These are phyloP conservation scores for Parastagonospora avenae DNA, from an alignment of 2,329 filamentous ascomycete genomes.

Conservation along the genomic window DNA sequence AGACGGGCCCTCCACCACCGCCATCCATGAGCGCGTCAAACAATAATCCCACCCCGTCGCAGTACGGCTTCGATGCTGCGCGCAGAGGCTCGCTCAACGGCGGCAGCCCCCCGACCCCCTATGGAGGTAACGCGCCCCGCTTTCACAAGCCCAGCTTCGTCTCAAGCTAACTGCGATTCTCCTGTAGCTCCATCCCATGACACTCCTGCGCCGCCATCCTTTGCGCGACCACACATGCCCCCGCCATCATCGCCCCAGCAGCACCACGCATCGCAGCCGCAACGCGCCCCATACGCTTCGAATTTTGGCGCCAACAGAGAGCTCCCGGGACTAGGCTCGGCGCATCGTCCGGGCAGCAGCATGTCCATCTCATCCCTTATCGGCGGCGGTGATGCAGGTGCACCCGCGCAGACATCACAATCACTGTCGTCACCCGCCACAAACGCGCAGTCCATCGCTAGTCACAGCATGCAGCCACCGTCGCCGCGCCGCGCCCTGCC, in stretches of 20 bases:
- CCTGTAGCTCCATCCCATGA: constrained; percentile 43
- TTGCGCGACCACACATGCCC: constrained; percentile 54
- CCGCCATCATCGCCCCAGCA: constrained; percentile 55
- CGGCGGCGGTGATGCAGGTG: constrained; percentile 58
- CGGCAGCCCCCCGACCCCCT: constrained; percentile 39
- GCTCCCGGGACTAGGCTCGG: constrained; percentile 56
- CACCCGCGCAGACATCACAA: constrained; percentile 47
- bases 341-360: constrained; percentile 64
- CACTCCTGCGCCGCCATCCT: constrained; percentile 49
- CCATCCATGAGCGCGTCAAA: constrained; percentile 43
- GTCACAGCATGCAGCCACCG: constrained; percentile 54
- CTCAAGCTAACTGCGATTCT: constrained; percentile 30
- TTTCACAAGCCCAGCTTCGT: constrained; percentile 14
- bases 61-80: constrained; percentile 49
- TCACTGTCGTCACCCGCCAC: constrained; percentile 55
- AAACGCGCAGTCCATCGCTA: constrained; percentile 44
- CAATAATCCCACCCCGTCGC: constrained; percentile 42
- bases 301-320: constrained; percentile 59
- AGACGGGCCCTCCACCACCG: constrained; percentile 39
- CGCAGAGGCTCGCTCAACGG: constrained; percentile 52
- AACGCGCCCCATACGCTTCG: constrained; percentile 49
- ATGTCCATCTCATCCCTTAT: constrained; percentile 79
- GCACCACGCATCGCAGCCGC: constrained; percentile 45
- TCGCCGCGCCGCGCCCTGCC: constrained; percentile 48
- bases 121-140: constrained; percentile 39